Evolutionary conservation across 768 basidiomycete genomes (phyloP), one percentile per base, ranked within the genome.

Genomic region (Auriscalpium microsporum): DNA sequence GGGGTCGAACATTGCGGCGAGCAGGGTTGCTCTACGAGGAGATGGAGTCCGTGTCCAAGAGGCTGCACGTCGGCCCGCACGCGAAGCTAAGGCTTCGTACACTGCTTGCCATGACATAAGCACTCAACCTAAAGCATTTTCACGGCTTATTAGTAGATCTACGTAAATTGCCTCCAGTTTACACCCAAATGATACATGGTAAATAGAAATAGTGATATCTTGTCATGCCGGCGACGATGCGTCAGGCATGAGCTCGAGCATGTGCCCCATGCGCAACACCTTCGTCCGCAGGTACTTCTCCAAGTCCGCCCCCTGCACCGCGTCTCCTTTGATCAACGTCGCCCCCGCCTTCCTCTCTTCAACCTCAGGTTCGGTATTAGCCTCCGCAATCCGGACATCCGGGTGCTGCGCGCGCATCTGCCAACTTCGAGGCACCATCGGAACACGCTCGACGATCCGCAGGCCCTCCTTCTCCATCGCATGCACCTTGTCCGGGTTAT

Each of bases 201-300:
- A 28, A 28, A 28, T 28, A 28, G 28, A 28, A 28, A 28, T 28
- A 28, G 28, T 28, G 28, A 28, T 28, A 28, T 28, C 28, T 45
- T 14, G 44, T 44, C 28, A 34, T 17, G 13, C 19, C 13, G 9
- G 28, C 36, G 16, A 49, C 1, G 19, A 34, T 14, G 55, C 52
- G n/a, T 67, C 62, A 9, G 61, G 50, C 19, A 66, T 51, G 52
- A 87, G 65, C 35, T 86, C 82, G 28, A 96, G 73, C 74, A 95
- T 84, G 68, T 99, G 96, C 11, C 96, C 96, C 96, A 99, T 99
- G 57, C 87, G 79, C 67, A 92, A 72, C n/a, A 98, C 84, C 69
- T 99, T 99, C 40, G 96, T 98, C 68, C 89, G 81, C 64, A 99
- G 71, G 68, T 99, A 99, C 72, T 87, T 92, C 65, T 98, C 93